These are phyloP conservation scores for Diaporthe vexans DNA, from an alignment of 2,329 filamentous ascomycete genomes.

Conservation along the genomic window DNA sequence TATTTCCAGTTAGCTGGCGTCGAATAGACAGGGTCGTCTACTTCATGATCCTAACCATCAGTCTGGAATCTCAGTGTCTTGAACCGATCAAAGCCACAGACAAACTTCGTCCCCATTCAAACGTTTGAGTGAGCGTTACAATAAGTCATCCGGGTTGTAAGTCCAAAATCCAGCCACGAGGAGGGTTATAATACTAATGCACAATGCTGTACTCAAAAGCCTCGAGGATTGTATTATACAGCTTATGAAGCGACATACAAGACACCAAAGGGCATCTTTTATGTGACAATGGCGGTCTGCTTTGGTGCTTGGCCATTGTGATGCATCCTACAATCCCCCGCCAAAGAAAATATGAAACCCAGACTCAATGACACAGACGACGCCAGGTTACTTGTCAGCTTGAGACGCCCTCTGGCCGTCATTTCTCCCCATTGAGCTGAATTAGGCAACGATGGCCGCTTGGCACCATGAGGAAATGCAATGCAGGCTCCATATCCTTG, in stretches of 20 bases:
- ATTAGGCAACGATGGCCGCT: slow-evolving; percentile 49
- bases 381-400: neutral
- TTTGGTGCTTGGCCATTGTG: neutral
- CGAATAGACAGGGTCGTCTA: neutral
- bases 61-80: too few species aligned
- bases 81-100: too few species aligned
- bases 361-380: neutral
- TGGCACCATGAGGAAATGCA: slow-evolving; percentile 48
- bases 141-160: too few species aligned
- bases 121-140: too few species aligned
- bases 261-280: neutral
- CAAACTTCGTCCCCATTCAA: too few species aligned
- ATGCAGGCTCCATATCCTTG: slow-evolving; percentile 47
- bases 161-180: too few species aligned
- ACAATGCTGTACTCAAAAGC: too few species aligned
- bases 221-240: neutral
- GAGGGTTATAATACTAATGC: too few species aligned
- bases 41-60: too few species aligned
- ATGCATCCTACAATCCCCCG: neutral
- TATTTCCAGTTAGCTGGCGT: slow-evolving; percentile 6
- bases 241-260: neutral
- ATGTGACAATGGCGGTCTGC: neutral
- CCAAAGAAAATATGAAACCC: too few species aligned
- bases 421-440: slow-evolving; percentile 35
- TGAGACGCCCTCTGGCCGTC: neutral